A percentile compares a stretch with the other conserved stretches of the same genome.
Conservation (phyloP, 352 stramenopile species). For the Globisporangium viniferum region DNA sequence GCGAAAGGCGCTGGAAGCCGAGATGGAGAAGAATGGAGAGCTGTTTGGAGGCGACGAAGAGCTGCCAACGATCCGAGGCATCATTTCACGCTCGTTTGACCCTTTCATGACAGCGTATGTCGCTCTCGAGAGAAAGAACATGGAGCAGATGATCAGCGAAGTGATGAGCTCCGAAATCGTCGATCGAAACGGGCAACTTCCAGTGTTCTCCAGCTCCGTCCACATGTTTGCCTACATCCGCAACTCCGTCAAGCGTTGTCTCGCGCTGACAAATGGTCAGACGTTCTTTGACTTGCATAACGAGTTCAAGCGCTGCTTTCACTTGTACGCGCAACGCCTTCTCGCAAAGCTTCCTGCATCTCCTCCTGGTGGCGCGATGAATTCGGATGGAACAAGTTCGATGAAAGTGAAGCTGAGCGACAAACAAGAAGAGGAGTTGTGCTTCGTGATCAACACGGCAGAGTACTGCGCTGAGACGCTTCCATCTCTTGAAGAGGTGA, state of each 20-base stretch:
- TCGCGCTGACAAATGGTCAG: constrained; percentile 95
- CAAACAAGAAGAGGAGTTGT: constrained; percentile 94
- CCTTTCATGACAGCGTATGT: constrained; percentile 98
- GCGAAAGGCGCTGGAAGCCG: constrained; percentile 57
- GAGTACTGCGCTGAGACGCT: constrained; percentile 98
- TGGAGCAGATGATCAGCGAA: constrained; percentile 91
- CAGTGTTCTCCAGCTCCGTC: constrained; percentile 96
- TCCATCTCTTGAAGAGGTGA: constrained; percentile 95
- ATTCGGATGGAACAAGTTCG: constrained; percentile 4
- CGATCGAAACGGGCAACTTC: constrained; percentile 92
- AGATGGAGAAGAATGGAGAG: constrained; percentile 59
- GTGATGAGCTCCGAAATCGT: constrained; percentile 92
- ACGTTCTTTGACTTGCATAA: constrained; percentile 97
- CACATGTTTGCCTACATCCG: constrained; percentile 99
- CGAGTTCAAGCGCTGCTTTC: constrained; percentile 88
- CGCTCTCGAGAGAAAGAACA: constrained; percentile 93
- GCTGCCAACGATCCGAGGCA: constrained; percentile 63
- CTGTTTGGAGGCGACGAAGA: constrained; percentile 40
- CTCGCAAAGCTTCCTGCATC: constrained; percentile 63
- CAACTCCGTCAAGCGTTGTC: constrained; percentile 97
- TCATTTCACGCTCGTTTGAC: constrained; percentile 94
- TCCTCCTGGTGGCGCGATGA: constrained; percentile 8
- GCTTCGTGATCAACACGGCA: constrained; percentile 98
- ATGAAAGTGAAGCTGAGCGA: constrained; percentile 64
- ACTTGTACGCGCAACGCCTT: constrained; percentile 76